These are phyloP conservation scores for Medicago truncatula DNA, from an alignment of 306 rosid species.

Conservation along the genomic window DNA sequence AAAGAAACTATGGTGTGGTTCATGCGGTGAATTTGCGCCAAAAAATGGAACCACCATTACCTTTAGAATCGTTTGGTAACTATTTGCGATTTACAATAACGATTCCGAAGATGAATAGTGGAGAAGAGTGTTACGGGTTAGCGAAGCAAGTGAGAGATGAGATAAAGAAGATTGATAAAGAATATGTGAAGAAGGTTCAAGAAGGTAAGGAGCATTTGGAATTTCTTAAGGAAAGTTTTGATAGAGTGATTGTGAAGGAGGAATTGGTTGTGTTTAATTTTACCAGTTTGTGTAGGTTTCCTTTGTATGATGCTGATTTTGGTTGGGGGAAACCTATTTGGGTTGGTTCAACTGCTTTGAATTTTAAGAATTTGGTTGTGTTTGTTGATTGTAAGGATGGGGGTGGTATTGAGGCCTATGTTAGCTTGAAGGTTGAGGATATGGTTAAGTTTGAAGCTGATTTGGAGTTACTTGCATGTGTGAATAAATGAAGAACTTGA, in stretches of 20 bases:
- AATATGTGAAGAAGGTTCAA: background rate
- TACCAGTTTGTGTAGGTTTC: background rate
- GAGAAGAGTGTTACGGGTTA: background rate
- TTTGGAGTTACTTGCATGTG: slow-evolving; percentile 38
- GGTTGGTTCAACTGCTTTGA: background rate
- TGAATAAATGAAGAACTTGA: background rate
- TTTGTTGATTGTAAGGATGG: slow-evolving; percentile 55
- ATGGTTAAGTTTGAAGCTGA: slow-evolving; percentile 59
- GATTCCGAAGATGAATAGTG: background rate
- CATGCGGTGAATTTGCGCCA: background rate
- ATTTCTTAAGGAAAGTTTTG: background rate
- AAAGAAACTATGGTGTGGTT: background rate
- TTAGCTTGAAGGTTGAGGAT: slow-evolving; percentile 54
- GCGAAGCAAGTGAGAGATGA: background rate
- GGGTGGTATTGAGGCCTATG: slow-evolving; percentile 56
- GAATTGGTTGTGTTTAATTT: background rate
- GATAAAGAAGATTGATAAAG: background rate
- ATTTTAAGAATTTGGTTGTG: slow-evolving; percentile 22
- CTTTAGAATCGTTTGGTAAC: background rate
- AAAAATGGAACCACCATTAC: background rate
- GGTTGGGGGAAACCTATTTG: background rate
- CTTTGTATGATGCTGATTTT: background rate
- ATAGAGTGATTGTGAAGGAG: background rate
- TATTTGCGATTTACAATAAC: background rate
- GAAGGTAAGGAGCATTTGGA: background rate